Evolutionary conservation across 176 grass and related monocot species (phyloP), one percentile per base, ranked within the genome.

Genomic region (Oryza meridionalis): DNA sequence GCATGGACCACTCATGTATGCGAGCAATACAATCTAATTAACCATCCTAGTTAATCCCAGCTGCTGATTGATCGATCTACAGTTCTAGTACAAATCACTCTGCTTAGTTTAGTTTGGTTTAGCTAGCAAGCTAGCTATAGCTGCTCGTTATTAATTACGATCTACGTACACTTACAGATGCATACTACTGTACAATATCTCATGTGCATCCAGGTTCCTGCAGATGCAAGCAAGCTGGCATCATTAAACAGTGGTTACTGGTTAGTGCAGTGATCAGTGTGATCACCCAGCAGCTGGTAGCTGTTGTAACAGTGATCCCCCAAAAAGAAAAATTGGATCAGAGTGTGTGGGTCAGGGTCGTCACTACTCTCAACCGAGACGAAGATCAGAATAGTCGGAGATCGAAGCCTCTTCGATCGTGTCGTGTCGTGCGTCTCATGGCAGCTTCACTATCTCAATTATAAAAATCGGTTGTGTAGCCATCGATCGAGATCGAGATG

Each of bases 181-280:
- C 7, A 11, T 50, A 19, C 50, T 19, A 7, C 35, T 19, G 9
- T 58, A 40, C 1, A 8, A 1, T 40, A 22, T 62, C 21, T 24
- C 58, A 49, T 9, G 26, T 58, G 53, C 37, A 49, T 12, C 21
- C n/a, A 24, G 70, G 70, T 75, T 75, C 42, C 70, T 84, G 17
- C 3, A 17, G 59, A 25, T 67, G 62, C 61, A 84, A 84, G 72
- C 72, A 76, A 84, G 21, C 13, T 51, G 72, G 62, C 43, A 75
- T 75, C 40, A 84, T 84, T 37, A 11, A 84, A 51, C 6, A 35
- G 40, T 33, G 80, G 69, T 55, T 72, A 31, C 15, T 50, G 10
- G 12, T 43, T 43, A 37, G 35, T 11, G 42, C 42, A 43, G 42
- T 43, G 42, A 43, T 43, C 42, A 2, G 69, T 29, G 69, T 21